Evolutionary conservation across 495 filamentous ascomycete genomes (phyloP).

Genomic region (Umbilicaria muhlenbergii): DNA sequence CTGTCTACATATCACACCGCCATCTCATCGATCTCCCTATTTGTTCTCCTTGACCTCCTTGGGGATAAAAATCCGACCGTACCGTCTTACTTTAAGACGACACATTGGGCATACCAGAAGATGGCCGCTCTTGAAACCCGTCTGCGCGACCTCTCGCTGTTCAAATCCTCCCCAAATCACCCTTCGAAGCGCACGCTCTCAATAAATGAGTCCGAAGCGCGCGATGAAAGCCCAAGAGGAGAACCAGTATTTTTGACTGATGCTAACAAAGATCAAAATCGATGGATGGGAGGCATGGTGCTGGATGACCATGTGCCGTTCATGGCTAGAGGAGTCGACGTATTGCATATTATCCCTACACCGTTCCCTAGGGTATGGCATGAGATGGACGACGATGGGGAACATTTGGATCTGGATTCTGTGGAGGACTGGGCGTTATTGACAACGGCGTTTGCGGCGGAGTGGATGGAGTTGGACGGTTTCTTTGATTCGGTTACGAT

Average conservation of each 20-base stretch:
- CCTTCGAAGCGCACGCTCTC: constrained; percentile 4
- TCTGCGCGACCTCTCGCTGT: constrained; percentile 39
- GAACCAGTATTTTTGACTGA: constrained; percentile 31
- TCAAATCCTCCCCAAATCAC: constrained; percentile 29
- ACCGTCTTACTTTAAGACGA: constrained; percentile 68
- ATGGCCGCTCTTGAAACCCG: constrained; percentile 55
- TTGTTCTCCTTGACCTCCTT: constrained; percentile 85
- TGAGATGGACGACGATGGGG: constrained; percentile 63
- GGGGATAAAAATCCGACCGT: constrained; percentile 54
- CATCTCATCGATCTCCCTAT: constrained; percentile 66
- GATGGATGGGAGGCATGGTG: constrained; percentile 37
- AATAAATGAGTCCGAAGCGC: background rate
- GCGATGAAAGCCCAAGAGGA: background rate
- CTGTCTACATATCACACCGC: constrained; percentile 58
- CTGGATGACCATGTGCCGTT: constrained; percentile 89
- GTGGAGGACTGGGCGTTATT: constrained; percentile 80
- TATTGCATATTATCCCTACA: constrained; percentile 73
- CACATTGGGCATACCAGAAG: constrained; percentile 81
- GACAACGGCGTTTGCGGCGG: constrained; percentile 67
- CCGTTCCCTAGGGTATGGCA: constrained; percentile 86
- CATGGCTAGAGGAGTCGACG: constrained; percentile 64
- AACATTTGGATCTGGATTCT: constrained; percentile 69
- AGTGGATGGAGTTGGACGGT: constrained; percentile 87
- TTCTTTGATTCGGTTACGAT: constrained; percentile 28
- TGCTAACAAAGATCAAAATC: constrained; percentile 30